phyloP scores from a whole-genome alignment of 441 rosid species.

The Geranium incanum region DNA sequence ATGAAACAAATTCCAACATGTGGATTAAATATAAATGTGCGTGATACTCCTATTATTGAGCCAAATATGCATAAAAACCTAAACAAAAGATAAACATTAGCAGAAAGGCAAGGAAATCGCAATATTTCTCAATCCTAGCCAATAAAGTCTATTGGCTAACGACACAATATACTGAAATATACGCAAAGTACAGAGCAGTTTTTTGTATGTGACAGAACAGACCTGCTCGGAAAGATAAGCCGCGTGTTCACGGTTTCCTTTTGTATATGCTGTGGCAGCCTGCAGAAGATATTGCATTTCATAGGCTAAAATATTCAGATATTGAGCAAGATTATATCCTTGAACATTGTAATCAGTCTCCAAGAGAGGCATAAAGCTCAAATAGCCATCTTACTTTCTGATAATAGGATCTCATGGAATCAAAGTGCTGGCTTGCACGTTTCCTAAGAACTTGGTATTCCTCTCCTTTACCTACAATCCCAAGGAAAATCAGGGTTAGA shows the following conservation, averaged over 20 bases:
- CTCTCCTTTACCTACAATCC: slow-evolving; percentile 53
- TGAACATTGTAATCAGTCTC: not conserved
- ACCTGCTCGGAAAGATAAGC: slow-evolving; percentile 84
- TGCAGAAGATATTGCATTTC: slow-evolving; percentile 24
- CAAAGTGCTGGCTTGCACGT: slow-evolving; percentile 65
- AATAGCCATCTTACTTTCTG: slow-evolving; percentile 44
- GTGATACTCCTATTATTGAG: too few relatives aligned
- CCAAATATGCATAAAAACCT: not conserved
- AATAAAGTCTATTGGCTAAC: not conserved
- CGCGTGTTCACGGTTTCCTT: slow-evolving; percentile 50
- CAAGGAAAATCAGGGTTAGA: slow-evolving; percentile 16
- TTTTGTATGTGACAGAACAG: slow-evolving; percentile 9
- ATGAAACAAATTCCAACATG: too few relatives aligned
- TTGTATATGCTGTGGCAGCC: slow-evolving; percentile 79
- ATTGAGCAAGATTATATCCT: not conserved
- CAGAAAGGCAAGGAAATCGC: not conserved
- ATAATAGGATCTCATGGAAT: slow-evolving; percentile 48
- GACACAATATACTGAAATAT: too few relatives aligned
- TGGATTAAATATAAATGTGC: too few relatives aligned
- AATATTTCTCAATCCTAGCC: not conserved
- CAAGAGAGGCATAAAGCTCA: not conserved
- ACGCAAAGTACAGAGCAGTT: too few relatives aligned
- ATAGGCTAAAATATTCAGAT: slow-evolving; percentile 8
- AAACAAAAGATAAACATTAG: not conserved
- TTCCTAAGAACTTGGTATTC: slow-evolving; percentile 55